Evolutionary conservation across 2,329 filamentous ascomycete genomes (phyloP), one percentile per base, ranked within the genome.

Genomic region (Alternaria longipes): DNA sequence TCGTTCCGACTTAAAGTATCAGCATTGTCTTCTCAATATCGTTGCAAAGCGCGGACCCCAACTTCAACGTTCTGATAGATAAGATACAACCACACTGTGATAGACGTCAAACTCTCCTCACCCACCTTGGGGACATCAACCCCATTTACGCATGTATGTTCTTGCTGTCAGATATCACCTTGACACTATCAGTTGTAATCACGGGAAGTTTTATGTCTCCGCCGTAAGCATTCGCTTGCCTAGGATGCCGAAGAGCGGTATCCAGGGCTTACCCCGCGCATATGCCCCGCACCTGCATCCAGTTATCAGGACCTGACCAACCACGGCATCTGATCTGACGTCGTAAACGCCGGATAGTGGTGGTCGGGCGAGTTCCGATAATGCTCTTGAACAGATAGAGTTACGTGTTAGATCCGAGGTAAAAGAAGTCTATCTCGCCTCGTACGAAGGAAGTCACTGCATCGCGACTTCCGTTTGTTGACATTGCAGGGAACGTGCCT

Each of bases 381-480:
- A 34, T 16, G 18, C 16, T 26, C 16, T 26, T 30, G 11, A 22
- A 42, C 46, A 22, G 52, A 49, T 30, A 24, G 34, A 32, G 30
- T 36, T 36, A 50, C 20, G 30, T 50, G 14, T 4, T 38, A 49
- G 22, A 41, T 34, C 56, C 56, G 56, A 59, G 56, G 56, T 50
- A 50, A 49, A 30, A 12, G 26, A 3, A n/a, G 30, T 34, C 34
- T 22, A 32, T 12, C 20, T 38, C 20, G 20, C 18, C n/a, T n/a
- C 8, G 11, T 38, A 20, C 22, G 36, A 52, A 26, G 36, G 28
- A 18, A 36, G 22, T 8, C 9, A 22, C 11, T 30, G 5, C 8
- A 32, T 40, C 22, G 34, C 49, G 18, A 49, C 24, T 28, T 40
- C 34, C 34, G 12, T 26, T 51, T 52, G 16, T 40, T 52, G 6